A percentile compares a stretch with the other conserved stretches of the same genome.
phyloP scores from a whole-genome alignment of 2,329 filamentous ascomycete species.

The Tolypocladium pustulatum region DNA sequence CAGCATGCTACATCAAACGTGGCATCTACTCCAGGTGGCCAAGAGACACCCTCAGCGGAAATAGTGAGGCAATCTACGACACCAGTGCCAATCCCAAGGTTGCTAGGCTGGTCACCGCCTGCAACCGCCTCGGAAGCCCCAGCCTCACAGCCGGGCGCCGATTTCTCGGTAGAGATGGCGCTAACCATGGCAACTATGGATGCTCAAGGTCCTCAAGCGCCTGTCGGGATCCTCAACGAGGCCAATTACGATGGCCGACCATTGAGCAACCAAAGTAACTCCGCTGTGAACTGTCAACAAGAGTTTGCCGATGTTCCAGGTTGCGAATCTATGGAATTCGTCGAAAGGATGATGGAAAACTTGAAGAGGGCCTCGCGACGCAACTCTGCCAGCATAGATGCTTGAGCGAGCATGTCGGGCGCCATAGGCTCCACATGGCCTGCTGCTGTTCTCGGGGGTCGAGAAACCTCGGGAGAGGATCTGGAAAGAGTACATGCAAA shows the following conservation, averaged over 20 bases:
- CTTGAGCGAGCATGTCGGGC: background rate
- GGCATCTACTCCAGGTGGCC: background rate
- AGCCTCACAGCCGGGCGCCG: background rate
- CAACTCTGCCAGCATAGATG: background rate
- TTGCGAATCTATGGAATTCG: constrained; percentile 34
- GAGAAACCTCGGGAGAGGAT: background rate
- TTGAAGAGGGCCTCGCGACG: constrained; percentile 29
- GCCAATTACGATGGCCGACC: background rate
- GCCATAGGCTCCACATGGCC: background rate
- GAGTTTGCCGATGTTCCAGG: constrained; percentile 31
- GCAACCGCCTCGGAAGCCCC: background rate
- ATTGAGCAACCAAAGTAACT: background rate
- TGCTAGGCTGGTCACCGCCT: constrained; percentile 6
- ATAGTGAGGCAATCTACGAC: constrained; percentile 14
- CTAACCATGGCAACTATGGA: background rate
- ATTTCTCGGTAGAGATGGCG: background rate
- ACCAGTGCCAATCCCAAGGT: constrained; percentile 20
- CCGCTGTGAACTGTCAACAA: constrained; percentile 8
- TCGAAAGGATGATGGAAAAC: constrained; percentile 43
- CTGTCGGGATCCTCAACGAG: background rate
- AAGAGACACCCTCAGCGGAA: background rate
- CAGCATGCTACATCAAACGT: background rate
- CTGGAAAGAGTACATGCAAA: background rate
- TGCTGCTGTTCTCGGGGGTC: background rate
- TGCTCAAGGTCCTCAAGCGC: background rate